Base-by-base conservation (phyloP, 495 filamentous ascomycete genomes). In the Xylaria cubensis region DNA sequence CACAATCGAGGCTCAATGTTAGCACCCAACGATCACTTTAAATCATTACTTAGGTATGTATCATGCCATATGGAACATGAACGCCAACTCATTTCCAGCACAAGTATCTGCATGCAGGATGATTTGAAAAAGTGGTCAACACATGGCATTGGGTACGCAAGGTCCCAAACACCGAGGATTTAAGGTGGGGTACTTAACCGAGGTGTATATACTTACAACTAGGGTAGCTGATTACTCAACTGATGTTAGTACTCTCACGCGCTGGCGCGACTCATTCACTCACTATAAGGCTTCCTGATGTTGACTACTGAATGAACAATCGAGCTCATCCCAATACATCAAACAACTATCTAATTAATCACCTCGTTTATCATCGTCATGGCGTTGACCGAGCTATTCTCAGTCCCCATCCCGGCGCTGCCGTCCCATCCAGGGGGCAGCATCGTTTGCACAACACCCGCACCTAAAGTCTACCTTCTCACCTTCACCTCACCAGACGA, bases 401-500 rank as follows among this genome's bases (percentile, higher is more conserved):
- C 80, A 4, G 73, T 86, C 64, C 83, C 84, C 64, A 81, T 85
- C 48, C 74, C 77, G 4, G 19, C 75, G 42, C 56, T 71, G 29
- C 69, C 73, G 42, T 75, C 79, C 17, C 73, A 79, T 53, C 76
- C 59, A n/a, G 77, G 79, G 17, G 77, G 77, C 64, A 74, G 56
- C 72, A 75, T 79, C 58, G 61, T 76, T 53, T 89, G 87, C 85
- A 90, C 90, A 32, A 83, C 85, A 39, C 89, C 89, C 9, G 77
- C 83, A 15, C 81, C 85, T 6, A 74, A 77, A 34, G 85, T 93
- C 77, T 96, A 96, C 76, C 84, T 95, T 15, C 84, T 96, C 32
- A 92, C 91, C 26, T 92, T 94, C 79, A 84, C 81, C 42, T 90
- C 88, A 0, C 90, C 90, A 0, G 85, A 88, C 9, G 93, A 95